Percentiles rank a stretch among this genome's conserved stretches.
phyloP scores from a whole-genome alignment of 192 early-diverging fungal species.

The Entomortierella chlamydospora region DNA sequence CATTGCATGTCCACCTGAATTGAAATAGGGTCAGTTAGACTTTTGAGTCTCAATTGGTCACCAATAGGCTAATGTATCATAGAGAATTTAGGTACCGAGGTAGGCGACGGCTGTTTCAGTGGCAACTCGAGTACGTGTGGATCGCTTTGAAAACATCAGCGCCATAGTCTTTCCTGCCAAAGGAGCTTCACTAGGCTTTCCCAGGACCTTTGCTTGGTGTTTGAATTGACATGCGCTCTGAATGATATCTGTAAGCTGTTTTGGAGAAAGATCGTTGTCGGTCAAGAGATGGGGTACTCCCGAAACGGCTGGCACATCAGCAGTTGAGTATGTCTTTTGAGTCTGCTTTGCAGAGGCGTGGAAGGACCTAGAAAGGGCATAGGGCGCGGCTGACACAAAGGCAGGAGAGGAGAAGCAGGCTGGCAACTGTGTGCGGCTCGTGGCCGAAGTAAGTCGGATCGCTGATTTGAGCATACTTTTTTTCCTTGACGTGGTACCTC shows the following conservation, averaged over 20 bases:
- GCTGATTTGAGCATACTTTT: constrained; percentile 35
- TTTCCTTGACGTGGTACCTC: too few relatives aligned
- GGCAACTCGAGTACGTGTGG: constrained; percentile 95
- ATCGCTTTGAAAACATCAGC: constrained; percentile 95
- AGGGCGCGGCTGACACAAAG: constrained; percentile 1
- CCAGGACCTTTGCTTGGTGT: constrained; percentile 70
- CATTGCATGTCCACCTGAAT: constrained; percentile 92
- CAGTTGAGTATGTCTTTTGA: constrained; percentile 27
- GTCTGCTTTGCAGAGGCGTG: constrained; percentile 15
- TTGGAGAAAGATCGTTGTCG: constrained; percentile 81
- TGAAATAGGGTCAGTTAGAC: too few relatives aligned
- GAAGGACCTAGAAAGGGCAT: constrained; percentile 13
- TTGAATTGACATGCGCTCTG: constrained; percentile 86
- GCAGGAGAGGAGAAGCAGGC: background rate
- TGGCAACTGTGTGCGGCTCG: background rate
- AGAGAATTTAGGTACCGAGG: constrained; percentile 61
- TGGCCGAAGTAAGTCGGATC: constrained; percentile 14
- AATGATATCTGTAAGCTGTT: constrained; percentile 84
- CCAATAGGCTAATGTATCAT: too few relatives aligned
- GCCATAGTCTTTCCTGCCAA: constrained; percentile 89
- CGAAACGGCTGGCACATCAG: constrained; percentile 25
- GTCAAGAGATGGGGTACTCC: constrained; percentile 76
- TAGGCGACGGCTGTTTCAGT: constrained; percentile 92
- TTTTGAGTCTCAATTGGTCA: too few relatives aligned
- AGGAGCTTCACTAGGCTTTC: constrained; percentile 64